These are phyloP conservation scores for Pugionium dolabratum DNA, from an alignment of 345 rosid species.

Conservation along the genomic window DNA sequence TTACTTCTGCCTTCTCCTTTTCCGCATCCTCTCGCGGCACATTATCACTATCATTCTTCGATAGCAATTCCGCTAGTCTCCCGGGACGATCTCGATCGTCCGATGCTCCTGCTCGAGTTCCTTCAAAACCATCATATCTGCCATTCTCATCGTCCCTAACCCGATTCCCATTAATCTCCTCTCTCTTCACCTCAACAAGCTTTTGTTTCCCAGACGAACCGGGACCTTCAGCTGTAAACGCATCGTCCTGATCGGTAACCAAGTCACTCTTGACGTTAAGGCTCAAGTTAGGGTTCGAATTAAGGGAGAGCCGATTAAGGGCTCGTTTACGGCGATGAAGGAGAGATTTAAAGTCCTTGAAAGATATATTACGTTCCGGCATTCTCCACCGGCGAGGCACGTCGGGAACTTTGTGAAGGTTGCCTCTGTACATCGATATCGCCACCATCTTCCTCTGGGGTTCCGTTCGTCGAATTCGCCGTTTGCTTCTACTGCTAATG, in stretches of 20 bases:
- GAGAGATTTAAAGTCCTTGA: slow-evolving; percentile 66
- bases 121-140: slow-evolving; percentile 20
- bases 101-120: slow-evolving; percentile 26
- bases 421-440: slow-evolving; percentile 87
- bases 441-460: slow-evolving; percentile 61
- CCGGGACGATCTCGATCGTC: slow-evolving; percentile 28
- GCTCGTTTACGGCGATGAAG: slow-evolving; percentile 64
- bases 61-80: slow-evolving; percentile 17
- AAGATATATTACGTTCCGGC: slow-evolving; percentile 62
- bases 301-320: slow-evolving; percentile 51
- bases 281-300: slow-evolving; percentile 31
- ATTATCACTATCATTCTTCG: slow-evolving; percentile 22
- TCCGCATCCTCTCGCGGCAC: slow-evolving; percentile 27
- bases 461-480: slow-evolving; percentile 32
- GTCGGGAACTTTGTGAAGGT: slow-evolving; percentile 79
- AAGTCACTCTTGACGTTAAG: slow-evolving; percentile 26
- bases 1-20: slow-evolving; percentile 44
- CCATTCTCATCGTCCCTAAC: slow-evolving; percentile 25
- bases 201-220: slow-evolving; percentile 34
- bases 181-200: slow-evolving; percentile 34
- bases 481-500: slow-evolving; percentile 16
- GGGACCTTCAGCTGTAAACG: background rate
- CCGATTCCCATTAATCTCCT: slow-evolving; percentile 25
- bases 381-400: slow-evolving; percentile 76
- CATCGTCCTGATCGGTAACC: slow-evolving; percentile 15